A percentile compares a stretch with the other conserved stretches of the same genome.
Conservation (phyloP, 441 rosid genomes). For the Gossypium davidsonii region DNA sequence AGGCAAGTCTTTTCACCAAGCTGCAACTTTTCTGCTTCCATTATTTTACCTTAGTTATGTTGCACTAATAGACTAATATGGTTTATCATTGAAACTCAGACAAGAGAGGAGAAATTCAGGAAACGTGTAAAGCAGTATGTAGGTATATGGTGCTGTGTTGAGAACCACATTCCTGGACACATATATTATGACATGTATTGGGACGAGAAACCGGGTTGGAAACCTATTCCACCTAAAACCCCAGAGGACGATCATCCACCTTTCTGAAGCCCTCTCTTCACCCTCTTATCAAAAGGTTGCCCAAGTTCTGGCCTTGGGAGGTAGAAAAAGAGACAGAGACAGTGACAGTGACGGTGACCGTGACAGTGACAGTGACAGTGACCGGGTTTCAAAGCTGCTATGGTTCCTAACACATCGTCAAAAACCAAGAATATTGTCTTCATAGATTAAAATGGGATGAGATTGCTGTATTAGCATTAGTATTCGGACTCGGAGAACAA, state of each 20-base stretch:
- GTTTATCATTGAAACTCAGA: slow-evolving; percentile 29
- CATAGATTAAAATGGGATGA: slow-evolving; percentile 7
- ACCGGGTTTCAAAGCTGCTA: not conserved
- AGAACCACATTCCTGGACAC: slow-evolving; percentile 72
- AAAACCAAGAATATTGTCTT: slow-evolving; percentile 11
- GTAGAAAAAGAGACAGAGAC: not conserved
- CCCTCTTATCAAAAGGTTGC: not conserved
- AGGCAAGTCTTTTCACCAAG: slow-evolving; percentile 40
- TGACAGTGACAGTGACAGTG: not conserved
- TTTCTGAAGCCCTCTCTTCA: slow-evolving; percentile 34
- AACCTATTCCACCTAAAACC: slow-evolving; percentile 74
- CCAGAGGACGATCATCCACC: slow-evolving; percentile 78
- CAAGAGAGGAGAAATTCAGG: slow-evolving; percentile 61
- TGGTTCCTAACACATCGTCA: not conserved
- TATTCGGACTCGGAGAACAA: not conserved
- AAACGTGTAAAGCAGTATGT: slow-evolving; percentile 68
- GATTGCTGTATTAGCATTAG: not conserved
- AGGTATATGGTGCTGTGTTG: slow-evolving; percentile 97
- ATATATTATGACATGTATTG: slow-evolving; percentile 90
- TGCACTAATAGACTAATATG: slow-evolving; percentile 6
- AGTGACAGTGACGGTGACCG: not conserved
- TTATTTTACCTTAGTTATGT: not conserved
- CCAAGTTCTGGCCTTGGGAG: not conserved
- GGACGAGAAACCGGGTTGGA: slow-evolving; percentile 97
- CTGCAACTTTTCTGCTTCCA: not conserved